Evolutionary conservation across 1,284 basidiomycete species (phyloP), one percentile per base, ranked within the genome.

Genomic region (Sporisorium graminicola): DNA sequence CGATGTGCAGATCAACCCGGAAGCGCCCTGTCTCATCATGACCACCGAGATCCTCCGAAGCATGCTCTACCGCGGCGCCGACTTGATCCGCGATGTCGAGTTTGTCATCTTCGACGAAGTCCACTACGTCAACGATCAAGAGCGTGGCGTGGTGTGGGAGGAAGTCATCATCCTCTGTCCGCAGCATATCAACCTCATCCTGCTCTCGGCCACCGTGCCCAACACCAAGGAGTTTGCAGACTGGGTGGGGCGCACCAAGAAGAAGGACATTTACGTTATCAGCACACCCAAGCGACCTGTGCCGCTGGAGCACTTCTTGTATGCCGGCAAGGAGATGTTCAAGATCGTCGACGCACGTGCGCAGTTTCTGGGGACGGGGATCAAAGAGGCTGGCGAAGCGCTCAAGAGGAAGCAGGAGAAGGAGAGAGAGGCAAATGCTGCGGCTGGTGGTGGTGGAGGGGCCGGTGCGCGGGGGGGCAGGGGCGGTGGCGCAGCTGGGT

Each of bases 21-120:
- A 99, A 87, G 97, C 94, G 24, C 94, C 92, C 74, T 99, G 97
- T 86, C 88, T 99, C 55, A 94, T 99, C 74, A 89, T 90, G 85
- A 87, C 87, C 18, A 99, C 97, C n/a, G 97, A 99, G 87, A 99
- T 99, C 85, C 86, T 99, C 79, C 90, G 97, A 77, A 97, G 94
- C 85, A 99, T 99, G 97, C 89, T 78, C 26, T 86, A 85, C 60
- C 77, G 83, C 18, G 97, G 97, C 5, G 97, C 97, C 16, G 97
- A 99, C 87, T 88, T 99, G 33, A 99, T 99, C 80, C 91, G 97
- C 50, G 97, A 99, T 86, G 95, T 99, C 50, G 97, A 99, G 85
- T 99, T 98, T 85, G 97, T 99, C 27, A 97, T 99, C 74, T 99
- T 99, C 82, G 97, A 99, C 86, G 97, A 99, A 86, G 97, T 99